Evolutionary conservation across 805 yeast genomes (phyloP).

Genomic region (Cyberlindnera mississippiensis): DNA sequence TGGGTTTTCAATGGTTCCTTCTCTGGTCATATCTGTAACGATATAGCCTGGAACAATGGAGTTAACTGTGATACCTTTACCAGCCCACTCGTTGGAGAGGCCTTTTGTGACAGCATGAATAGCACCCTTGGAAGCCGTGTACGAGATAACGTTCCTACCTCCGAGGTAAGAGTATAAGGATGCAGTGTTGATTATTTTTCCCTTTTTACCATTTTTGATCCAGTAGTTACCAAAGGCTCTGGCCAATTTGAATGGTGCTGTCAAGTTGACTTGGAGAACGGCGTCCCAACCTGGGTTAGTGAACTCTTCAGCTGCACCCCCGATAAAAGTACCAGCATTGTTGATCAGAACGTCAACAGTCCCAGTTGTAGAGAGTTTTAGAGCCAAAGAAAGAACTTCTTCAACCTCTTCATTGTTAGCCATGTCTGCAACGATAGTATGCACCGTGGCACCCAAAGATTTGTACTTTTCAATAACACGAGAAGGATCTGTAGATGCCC

Average conservation of each 20-base stretch:
- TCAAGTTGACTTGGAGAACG: constrained; percentile 68
- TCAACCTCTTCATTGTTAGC: constrained; percentile 7
- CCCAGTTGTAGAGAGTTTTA: constrained; percentile 52
- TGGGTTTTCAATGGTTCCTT: constrained; percentile 26
- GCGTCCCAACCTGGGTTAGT: constrained; percentile 53
- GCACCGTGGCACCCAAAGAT: constrained; percentile 29
- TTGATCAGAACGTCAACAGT: constrained; percentile 78
- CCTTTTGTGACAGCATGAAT: constrained; percentile 68
- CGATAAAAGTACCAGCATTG: constrained; percentile 84
- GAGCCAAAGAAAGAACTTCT: constrained; percentile 7
- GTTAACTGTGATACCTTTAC: constrained; percentile 42
- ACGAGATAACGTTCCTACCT: constrained; percentile 45
- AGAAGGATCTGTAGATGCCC: constrained; percentile 20
- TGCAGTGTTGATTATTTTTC: constrained; percentile 80
- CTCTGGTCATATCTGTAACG: constrained; percentile 41
- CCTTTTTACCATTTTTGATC: constrained; percentile 53
- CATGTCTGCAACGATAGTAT: constrained; percentile 10
- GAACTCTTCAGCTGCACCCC: constrained; percentile 42
- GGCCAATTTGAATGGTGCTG: constrained; percentile 75
- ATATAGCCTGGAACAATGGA: constrained; percentile 49
- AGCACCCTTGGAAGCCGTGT: constrained; percentile 85
- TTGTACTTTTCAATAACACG: constrained; percentile 28
- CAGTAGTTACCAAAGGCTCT: constrained; percentile 59
- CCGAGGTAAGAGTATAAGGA: constrained; percentile 47
- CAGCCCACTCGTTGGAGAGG: constrained; percentile 55